These are phyloP conservation scores for Kalaharituber pfeilii DNA, from an alignment of 2,329 filamentous ascomycete genomes.

Conservation along the genomic window DNA sequence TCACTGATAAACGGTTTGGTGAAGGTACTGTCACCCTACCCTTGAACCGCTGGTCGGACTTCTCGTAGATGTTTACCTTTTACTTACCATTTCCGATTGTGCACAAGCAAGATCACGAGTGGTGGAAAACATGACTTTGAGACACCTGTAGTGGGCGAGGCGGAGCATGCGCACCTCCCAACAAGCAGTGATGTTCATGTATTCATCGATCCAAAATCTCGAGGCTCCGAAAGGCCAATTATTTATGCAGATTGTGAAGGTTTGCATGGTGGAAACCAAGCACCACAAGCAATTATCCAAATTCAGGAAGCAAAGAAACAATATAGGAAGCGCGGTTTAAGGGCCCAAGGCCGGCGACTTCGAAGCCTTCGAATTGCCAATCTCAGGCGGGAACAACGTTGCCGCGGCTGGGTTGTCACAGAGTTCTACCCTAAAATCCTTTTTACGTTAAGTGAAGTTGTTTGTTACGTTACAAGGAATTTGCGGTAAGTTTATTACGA, in stretches of 20 bases:
- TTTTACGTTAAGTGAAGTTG: slow-evolving; percentile 33
- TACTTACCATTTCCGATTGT: no score
- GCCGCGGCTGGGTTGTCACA: slow-evolving; percentile 27
- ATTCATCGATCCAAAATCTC: slow-evolving; percentile 18
- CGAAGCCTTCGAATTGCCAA: slow-evolving; percentile 24
- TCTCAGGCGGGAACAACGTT: neutral
- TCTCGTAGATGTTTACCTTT: no score
- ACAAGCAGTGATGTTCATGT: slow-evolving; percentile 20
- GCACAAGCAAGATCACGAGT: neutral
- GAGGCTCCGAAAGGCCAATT: slow-evolving; percentile 11
- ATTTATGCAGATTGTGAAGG: slow-evolving; percentile 21
- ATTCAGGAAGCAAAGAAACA: neutral
- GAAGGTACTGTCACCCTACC: no score
- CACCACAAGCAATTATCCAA: slow-evolving; percentile 5
- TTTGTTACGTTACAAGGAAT: slow-evolving; percentile 32
- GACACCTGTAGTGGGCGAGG: slow-evolving; percentile 18
- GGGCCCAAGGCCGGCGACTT: slow-evolving; percentile 21
- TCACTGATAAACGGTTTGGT: slow-evolving; percentile 19
- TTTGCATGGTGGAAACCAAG: slow-evolving; percentile 15
- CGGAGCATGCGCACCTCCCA: slow-evolving; percentile 8
- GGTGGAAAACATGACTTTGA: neutral
- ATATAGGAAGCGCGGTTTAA: slow-evolving; percentile 1
- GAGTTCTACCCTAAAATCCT: slow-evolving; percentile 32
- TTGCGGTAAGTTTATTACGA: slow-evolving; percentile 25
- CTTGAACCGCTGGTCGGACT: no score